Base-by-base conservation (phyloP, 139 green algal species). In the Chlamydomonas applanata region DNA sequence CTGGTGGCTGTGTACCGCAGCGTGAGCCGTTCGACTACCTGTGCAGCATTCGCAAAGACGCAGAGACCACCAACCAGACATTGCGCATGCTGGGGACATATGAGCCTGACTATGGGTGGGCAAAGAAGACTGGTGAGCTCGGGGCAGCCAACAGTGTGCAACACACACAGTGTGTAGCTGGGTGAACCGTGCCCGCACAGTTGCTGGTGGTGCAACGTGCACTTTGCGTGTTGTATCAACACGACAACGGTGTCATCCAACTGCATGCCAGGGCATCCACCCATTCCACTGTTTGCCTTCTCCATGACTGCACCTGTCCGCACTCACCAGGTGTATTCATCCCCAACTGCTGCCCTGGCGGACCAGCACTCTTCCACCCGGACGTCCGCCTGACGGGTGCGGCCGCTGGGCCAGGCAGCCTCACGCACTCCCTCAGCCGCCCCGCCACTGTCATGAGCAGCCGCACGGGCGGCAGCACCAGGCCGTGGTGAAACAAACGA, bases 41-140 rank as follows among this genome's bases (percentile, higher is more conserved):
- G 70, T 7, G 20, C 19, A 27, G 63, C 4, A 82, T 82, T 25
- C 52, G 76, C 34, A 69, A 49, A 0, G 70, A 76, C 44, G 75
- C 73, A 0, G 73, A 84, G 69, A 84, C 79, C 14, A 75, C 54
- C 53, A 72, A 60, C 54, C 79, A 85, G 71, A 73, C 79, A 0
- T 52, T 85, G 71, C 74, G 79, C 25, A 85, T 85, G 79, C 27
- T 82, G 45, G 79, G 79, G 4, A 82, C 79, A 0, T 85, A 82
- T 56, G 25, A 49, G 0, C 32, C 35, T 1, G 79, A 84, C 69
- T 56, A 75, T 33, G 20, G 14, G 5, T 46, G 68, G 30, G 69
- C 69, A 2, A 61, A 75, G 27, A 34, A 52, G 0, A 16, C 70
- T 9, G 44, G 56, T 49, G 40, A 7, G 11, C 11, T 49, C 11